A percentile compares a stretch with the other conserved stretches of the same genome.
These are phyloP conservation scores for Aspergillus tubingensis DNA, from an alignment of 2,329 filamentous ascomycete genomes.

Conservation along the genomic window DNA sequence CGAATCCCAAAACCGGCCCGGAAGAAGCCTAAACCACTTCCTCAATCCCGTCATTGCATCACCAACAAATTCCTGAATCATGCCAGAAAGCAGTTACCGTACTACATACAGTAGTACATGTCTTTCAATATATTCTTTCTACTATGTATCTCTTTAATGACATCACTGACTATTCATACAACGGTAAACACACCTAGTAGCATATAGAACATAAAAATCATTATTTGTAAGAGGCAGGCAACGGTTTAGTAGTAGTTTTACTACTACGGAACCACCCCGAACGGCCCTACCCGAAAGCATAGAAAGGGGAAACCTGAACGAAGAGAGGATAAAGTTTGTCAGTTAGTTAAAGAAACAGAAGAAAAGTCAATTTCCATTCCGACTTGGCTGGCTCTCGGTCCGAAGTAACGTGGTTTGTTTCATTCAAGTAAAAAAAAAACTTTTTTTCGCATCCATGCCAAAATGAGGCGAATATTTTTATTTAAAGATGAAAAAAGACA, in stretches of 20 bases:
- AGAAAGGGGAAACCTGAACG: not conserved
- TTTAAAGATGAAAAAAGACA: not conserved
- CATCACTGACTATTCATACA: no score
- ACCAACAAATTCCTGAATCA: not conserved
- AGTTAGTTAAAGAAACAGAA: not conserved
- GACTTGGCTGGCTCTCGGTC: not conserved
- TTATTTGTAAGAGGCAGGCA: not conserved
- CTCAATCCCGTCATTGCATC: not conserved
- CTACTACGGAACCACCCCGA: not conserved
- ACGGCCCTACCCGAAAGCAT: not conserved
- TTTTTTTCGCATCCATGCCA: not conserved
- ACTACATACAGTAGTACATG: no score
- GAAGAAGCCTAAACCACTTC: not conserved
- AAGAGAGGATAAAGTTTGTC: not conserved
- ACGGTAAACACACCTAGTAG: not conserved
- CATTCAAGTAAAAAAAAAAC: not conserved
- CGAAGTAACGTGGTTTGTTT: no score
- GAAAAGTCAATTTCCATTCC: not conserved
- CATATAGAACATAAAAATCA: not conserved
- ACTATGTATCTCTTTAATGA: no score
- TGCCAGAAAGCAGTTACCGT: not conserved
- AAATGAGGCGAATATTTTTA: not conserved
- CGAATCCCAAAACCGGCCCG: not conserved
- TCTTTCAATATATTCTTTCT: no score
- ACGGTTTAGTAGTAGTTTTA: not conserved